phyloP scores from a whole-genome alignment of 306 rosid species.

The Castanopsis chinensis region DNA sequence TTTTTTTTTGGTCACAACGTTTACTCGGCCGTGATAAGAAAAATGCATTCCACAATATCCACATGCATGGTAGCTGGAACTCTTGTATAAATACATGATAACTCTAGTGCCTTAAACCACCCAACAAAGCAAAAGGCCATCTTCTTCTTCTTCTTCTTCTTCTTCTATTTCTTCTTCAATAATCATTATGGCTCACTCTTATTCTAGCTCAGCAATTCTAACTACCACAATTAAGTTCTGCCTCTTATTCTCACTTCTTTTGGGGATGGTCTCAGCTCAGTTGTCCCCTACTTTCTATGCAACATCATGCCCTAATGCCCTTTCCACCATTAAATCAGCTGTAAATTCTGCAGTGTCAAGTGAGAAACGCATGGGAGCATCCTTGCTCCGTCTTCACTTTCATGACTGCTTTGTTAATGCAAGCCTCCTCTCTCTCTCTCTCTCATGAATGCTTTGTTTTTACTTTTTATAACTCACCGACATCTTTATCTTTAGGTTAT shows the following conservation, averaged over 20 bases:
- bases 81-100: slow-evolving; percentile 14
- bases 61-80: not conserved
- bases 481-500: no score
- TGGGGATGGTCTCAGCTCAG: slow-evolving; percentile 44
- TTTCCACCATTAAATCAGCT: slow-evolving; percentile 46
- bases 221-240: slow-evolving; percentile 3
- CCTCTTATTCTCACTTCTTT: slow-evolving; percentile 17
- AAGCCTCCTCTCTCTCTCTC: slow-evolving; percentile 21
- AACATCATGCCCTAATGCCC: slow-evolving; percentile 51
- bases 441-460: no score
- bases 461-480: no score
- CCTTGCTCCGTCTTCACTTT: slow-evolving; percentile 81
- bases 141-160: not conserved
- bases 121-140: not conserved
- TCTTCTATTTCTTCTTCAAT: not conserved
- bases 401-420: slow-evolving; percentile 87
- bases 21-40: not conserved
- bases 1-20: not conserved
- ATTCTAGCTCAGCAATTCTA: not conserved
- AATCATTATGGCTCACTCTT: slow-evolving; percentile 11
- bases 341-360: slow-evolving; percentile 40
- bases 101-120: not conserved
- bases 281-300: slow-evolving; percentile 52
- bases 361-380: slow-evolving; percentile 82
- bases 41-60: not conserved